Conservation (phyloP, 2,329 filamentous ascomycete genomes). For the Aspergillus melleus region DNA sequence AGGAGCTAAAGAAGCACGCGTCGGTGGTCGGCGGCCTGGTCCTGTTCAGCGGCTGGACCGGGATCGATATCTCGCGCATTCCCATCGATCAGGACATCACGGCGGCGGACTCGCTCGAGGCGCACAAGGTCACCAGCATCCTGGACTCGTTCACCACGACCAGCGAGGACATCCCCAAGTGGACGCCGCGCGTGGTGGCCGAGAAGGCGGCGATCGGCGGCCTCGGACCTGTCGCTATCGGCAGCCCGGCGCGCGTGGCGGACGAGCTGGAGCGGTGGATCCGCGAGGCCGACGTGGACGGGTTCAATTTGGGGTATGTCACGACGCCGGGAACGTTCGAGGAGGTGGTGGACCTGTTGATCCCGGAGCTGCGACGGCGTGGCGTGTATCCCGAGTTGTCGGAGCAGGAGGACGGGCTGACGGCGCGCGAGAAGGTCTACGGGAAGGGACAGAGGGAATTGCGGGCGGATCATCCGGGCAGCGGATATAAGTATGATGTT, state of each 20-base stretch:
- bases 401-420: conserved; percentile 37
- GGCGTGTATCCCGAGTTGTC: conserved; percentile 43
- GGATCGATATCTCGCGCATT: conserved; percentile 60
- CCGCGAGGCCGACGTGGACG: conserved; percentile 44
- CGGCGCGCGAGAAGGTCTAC: conserved; percentile 62
- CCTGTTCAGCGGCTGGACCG: conserved; percentile 59
- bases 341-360: conserved; percentile 51
- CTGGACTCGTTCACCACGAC: conserved; percentile 52
- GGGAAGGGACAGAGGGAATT: conserved; percentile 59
- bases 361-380: conserved; percentile 49
- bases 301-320: conserved; percentile 49
- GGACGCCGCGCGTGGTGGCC: conserved; percentile 49
- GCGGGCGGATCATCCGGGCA: conserved; percentile 60
- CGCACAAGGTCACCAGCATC: conserved; percentile 52
- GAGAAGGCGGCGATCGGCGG: conserved; percentile 52
- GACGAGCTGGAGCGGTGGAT: conserved; percentile 52
- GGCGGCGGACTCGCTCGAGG: conserved; percentile 55
- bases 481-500: conserved; percentile 61
- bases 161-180: conserved; percentile 49
- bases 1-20: conserved; percentile 54
- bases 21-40: conserved; percentile 57
- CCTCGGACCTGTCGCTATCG: conserved; percentile 50
- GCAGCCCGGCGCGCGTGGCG: conserved; percentile 47
- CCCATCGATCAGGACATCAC: conserved; percentile 59
- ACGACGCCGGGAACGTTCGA: conserved; percentile 55